A percentile compares a stretch with the other conserved stretches of the same genome.
phyloP scores from a whole-genome alignment of 2,329 filamentous ascomycete genomes.

The Paraphoma chrysanthemicola region DNA sequence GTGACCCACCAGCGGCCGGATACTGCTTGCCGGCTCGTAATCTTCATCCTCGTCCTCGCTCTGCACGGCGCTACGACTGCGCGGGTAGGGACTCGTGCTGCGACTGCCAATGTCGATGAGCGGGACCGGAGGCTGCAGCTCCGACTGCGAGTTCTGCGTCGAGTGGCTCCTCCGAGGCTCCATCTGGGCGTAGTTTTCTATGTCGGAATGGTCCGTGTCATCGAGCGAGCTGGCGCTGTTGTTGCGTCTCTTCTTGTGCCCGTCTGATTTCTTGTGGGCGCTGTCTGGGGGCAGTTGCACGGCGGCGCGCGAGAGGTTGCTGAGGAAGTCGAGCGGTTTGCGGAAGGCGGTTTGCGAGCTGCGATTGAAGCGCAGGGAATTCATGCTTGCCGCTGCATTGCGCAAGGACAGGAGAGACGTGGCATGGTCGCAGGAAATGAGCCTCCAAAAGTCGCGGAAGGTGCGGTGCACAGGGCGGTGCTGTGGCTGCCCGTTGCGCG shows the following conservation, averaged over 20 bases:
- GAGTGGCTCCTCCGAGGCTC: conserved; percentile 33
- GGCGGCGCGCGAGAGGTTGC: conserved; percentile 33
- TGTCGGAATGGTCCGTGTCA: conserved; percentile 44
- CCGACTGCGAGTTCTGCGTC: conserved; percentile 41
- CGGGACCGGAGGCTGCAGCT: conserved; percentile 50
- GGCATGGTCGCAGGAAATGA: conserved; percentile 16
- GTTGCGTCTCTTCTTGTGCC: conserved; percentile 37
- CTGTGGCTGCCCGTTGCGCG: conserved; percentile 1
- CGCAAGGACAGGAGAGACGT: conserved; percentile 26
- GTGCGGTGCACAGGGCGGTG: conserved; percentile 26
- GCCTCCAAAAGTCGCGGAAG: conserved; percentile 1
- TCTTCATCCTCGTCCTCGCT: conserved; percentile 59
- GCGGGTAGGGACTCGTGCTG: conserved; percentile 54
- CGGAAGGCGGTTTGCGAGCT: conserved; percentile 39
- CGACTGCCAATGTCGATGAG: conserved; percentile 53
- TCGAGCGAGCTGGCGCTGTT: conserved; percentile 45
- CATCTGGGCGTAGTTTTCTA: conserved; percentile 43
- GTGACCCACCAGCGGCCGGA: conserved; percentile 47
- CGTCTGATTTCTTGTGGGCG: conserved; percentile 20
- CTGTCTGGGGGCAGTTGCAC: conserved; percentile 20
- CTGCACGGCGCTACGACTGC: conserved; percentile 50
- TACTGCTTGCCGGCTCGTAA: conserved; percentile 42
- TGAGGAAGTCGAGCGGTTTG: conserved; percentile 45
- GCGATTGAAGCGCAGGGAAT: conserved; percentile 43
- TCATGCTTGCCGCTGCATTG: conserved; percentile 39